Evolutionary conservation across 2,329 filamentous ascomycete genomes (phyloP).

Genomic region (Bisporella sp.): DNA sequence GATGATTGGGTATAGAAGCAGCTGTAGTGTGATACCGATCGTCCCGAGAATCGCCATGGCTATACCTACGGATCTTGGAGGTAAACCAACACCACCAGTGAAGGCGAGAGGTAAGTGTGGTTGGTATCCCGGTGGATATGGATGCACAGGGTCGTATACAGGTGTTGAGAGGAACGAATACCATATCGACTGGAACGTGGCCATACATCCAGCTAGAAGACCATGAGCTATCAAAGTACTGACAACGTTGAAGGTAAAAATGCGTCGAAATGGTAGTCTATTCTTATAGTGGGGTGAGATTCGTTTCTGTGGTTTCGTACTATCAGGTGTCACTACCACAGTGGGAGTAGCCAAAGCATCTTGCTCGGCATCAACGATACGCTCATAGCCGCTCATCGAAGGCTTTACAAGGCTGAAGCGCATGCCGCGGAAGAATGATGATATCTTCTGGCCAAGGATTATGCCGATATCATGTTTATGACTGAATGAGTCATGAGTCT

Average conservation of each 20-base stretch:
- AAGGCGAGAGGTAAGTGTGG: constrained; percentile 31
- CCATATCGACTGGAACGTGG: constrained; percentile 53
- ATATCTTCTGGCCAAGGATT: constrained; percentile 16
- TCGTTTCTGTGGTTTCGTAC: constrained; percentile 17
- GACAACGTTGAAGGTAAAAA: constrained; percentile 32
- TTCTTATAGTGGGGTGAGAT: constrained; percentile 21
- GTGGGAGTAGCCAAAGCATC: neutral
- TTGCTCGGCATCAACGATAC: neutral
- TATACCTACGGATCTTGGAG: constrained; percentile 63
- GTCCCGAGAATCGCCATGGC: constrained; percentile 71
- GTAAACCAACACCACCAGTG: constrained; percentile 70
- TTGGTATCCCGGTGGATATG: constrained; percentile 41
- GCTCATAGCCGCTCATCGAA: neutral
- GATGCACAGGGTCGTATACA: constrained; percentile 30
- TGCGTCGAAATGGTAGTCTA: constrained; percentile 40
- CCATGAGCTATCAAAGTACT: constrained; percentile 44
- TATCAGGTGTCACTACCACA: constrained; percentile 7
- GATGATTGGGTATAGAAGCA: constrained; percentile 63
- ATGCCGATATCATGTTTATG: constrained; percentile 24
- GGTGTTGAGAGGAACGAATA: constrained; percentile 57
- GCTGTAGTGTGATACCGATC: constrained; percentile 68
- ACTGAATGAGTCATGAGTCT: constrained; percentile 32
- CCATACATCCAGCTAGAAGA: constrained; percentile 53
- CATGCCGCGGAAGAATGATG: constrained; percentile 7
- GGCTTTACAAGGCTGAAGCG: no score